Evolutionary conservation across 495 filamentous ascomycete species (phyloP).

Genomic region (Xylaria curta): DNA sequence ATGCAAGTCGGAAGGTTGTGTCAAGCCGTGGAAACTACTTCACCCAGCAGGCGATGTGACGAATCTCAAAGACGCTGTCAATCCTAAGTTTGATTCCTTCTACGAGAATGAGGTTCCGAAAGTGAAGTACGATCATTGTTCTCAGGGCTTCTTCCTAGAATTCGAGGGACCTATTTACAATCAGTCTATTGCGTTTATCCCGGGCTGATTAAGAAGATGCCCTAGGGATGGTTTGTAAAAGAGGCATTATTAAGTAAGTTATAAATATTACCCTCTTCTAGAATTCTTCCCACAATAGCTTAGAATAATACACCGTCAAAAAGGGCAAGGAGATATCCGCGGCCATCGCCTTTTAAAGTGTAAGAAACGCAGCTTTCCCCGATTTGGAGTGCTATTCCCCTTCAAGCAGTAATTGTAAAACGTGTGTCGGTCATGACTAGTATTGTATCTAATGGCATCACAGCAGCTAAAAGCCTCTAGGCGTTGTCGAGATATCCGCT

Average conservation of each 20-base stretch:
- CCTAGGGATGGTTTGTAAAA: neutral
- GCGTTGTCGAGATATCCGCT: too few species aligned
- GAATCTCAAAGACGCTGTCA: constrained; percentile 15
- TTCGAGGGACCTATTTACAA: constrained; percentile 49
- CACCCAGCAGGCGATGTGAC: constrained; percentile 43
- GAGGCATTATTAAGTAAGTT: neutral
- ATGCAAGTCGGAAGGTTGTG: constrained; percentile 54
- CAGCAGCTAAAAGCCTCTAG: too few species aligned
- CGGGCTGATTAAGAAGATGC: neutral
- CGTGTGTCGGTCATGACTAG: too few species aligned
- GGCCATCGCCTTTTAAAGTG: too few species aligned
- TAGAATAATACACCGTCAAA: too few species aligned
- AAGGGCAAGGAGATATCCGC: too few species aligned
- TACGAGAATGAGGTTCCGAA: constrained; percentile 46
- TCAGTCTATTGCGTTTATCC: constrained; percentile 7
- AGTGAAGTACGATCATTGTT: constrained; percentile 55
- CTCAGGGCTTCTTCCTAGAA: constrained; percentile 53
- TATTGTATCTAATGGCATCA: too few species aligned
- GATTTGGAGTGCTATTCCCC: too few species aligned
- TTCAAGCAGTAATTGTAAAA: too few species aligned
- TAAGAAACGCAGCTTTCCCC: too few species aligned
- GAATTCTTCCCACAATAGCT: too few species aligned
- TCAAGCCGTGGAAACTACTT: constrained; percentile 55
- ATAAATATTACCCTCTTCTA: too few species aligned
- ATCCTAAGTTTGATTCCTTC: constrained; percentile 37